Base-by-base conservation (phyloP, 2,329 filamentous ascomycete species). In the Diaporthe citriasiana region DNA sequence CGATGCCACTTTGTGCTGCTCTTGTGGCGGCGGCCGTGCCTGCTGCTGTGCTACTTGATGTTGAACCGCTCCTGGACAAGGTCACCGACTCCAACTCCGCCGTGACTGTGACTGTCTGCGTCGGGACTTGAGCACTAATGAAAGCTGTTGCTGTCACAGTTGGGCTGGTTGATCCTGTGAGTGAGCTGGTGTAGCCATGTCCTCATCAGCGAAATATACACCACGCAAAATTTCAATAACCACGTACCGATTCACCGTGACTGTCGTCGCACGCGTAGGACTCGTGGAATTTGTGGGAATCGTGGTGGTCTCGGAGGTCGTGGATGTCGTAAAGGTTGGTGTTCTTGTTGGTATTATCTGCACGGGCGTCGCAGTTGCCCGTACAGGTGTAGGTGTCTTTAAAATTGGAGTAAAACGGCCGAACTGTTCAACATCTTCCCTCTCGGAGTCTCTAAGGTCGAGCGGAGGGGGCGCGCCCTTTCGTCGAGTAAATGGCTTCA, bases 41-140 rank as follows among this genome's bases (percentile, higher is more conserved):
- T 38, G 22, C 33, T 27, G 63, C n/a, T 22, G 47, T 68, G 13
- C 47, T 30, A 45, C 47, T 30, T 10, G 63, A 68, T 27, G 10
- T 30, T 53, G 63, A 22, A 22, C 8, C 30, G 63, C n/a, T 19
- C 19, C 17, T 68, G n/a, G 45, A 51, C 33, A 68, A 19, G 25
- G 63, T 68, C 63, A 40, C 25, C 5, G 47, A 68, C 45, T 53
- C 63, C 9, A 40, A 10, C 3, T 8, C 63, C 30, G 63, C 63
- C 8, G 47, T 68, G n/a, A 68, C 45, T 9, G 63, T 68, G 22
- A 68, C 63, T 40, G 47, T 68, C n/a, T 68, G 63, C 27, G 47
- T n/a, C 3, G 63, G 63, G 22, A 45, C 12, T 8, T 51, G 60
- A 13, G 60, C 12, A 51, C 27, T 66, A 10, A 68, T 53, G 33